Percentiles rank a stretch among this genome's conserved stretches.
These are phyloP conservation scores for Medicago ruthenica DNA, from an alignment of 306 rosid species.

Conservation along the genomic window DNA sequence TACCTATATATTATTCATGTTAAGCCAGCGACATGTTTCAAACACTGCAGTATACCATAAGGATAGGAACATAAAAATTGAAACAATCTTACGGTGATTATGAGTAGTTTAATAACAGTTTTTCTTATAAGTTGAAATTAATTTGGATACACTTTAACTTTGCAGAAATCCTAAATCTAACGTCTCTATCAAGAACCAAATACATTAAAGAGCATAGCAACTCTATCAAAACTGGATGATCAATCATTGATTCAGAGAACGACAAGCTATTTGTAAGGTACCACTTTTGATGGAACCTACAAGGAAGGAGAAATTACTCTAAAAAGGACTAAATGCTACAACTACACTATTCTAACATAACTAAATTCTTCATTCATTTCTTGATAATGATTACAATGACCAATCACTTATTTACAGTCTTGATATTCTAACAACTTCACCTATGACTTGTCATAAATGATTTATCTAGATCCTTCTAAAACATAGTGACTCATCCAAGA, in stretches of 20 bases:
- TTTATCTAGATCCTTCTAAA: too few relatives aligned
- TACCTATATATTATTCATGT: slow-evolving; percentile 24
- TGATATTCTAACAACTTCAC: too few relatives aligned
- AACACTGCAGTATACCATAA: neutral
- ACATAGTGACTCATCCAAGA: too few relatives aligned
- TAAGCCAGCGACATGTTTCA: slow-evolving; percentile 19
- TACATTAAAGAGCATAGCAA: slow-evolving; percentile 1
- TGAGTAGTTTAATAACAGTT: neutral
- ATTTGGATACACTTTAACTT: neutral
- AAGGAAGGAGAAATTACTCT: too few relatives aligned
- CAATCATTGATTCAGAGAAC: neutral
- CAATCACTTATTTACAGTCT: too few relatives aligned
- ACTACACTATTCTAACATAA: too few relatives aligned
- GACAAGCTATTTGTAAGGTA: too few relatives aligned
- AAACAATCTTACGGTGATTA: neutral
- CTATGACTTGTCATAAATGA: too few relatives aligned
- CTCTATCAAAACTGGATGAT: slow-evolving; percentile 16
- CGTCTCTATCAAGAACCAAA: neutral
- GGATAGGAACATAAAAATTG: neutral
- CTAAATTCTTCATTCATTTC: too few relatives aligned
- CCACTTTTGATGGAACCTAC: too few relatives aligned
- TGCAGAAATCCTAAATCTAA: neutral
- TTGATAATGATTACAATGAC: too few relatives aligned
- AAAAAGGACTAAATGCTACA: too few relatives aligned
- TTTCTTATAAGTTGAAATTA: neutral